Base-by-base conservation (phyloP, 192 early-diverging fungal species). In the Gryganskiella cystojenkinii region DNA sequence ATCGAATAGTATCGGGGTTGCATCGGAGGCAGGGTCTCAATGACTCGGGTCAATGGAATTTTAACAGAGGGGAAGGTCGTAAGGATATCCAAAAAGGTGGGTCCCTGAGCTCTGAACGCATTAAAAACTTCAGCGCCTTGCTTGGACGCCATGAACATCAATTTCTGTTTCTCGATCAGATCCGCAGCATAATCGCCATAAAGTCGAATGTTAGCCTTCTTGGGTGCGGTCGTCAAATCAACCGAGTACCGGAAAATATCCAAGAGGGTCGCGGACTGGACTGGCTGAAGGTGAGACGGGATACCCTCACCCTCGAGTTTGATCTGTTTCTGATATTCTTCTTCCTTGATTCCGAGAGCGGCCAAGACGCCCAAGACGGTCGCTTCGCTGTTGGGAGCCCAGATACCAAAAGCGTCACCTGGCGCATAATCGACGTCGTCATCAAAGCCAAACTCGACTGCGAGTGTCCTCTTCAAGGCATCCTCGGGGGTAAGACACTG, bases 1-100 rank as follows among this genome's bases (percentile, higher is more conserved):
- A 96, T 88, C 0, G 95, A 97, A 82, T 98, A 99, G 51, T 92
- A 93, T 34, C 97, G 92, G 20, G 97, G 95, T 63, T 86, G 85
- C 55, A 95, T 84, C 6, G 91, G 87, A 45, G 94, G 90, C 19
- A 97, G 70, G 31, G 88, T 80, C 61, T 96, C 95, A 9, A 99
- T 70, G 19, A 98, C 69, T 22, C 91, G 87, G 25, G 67, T 84
- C 11, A 92, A 30, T 1, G 92, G 87, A n/a, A 92, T 88, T n/a
- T 71, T 59, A 61, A 91, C 89, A 7, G 88, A 89, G 0, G 94
- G 93, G 75, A 98, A 97, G 1, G 92, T 90, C 7, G 76, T 66
- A 33, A 99, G 84, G 3, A 98, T 50, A 59, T 98, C 96, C 24
- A 96, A 79, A 11, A 96, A 78, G 2, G 91, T 93, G 0, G 96